Percentiles rank a stretch among this genome's conserved stretches.
Conservation (phyloP, 345 rosid species). For the Pseudoturritis turrita region DNA sequence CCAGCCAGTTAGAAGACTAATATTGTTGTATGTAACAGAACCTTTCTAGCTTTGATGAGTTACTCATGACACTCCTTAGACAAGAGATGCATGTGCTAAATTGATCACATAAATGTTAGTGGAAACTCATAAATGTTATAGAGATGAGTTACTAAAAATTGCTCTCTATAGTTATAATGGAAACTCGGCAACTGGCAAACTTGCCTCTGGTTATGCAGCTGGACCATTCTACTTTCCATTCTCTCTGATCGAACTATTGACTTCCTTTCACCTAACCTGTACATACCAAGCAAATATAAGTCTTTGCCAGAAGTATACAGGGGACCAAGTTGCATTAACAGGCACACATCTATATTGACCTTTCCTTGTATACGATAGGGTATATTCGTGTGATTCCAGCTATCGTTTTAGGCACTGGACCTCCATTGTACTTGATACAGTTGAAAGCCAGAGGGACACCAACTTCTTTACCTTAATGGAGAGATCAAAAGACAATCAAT, state of each 20-base stretch:
- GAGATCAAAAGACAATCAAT: conserved; percentile 22
- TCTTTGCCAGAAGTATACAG: background rate
- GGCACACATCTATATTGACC: conserved; percentile 38
- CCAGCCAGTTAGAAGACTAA: background rate
- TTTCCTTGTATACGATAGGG: conserved; percentile 88
- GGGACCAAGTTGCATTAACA: conserved; percentile 17
- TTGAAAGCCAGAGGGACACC: conserved; percentile 76
- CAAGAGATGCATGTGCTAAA: conserved; percentile 9
- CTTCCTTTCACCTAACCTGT: conserved; percentile 55
- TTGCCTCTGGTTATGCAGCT: conserved; percentile 45
- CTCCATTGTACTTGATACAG: conserved; percentile 88
- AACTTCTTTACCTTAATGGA: conserved; percentile 56
- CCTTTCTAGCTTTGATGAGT: conserved; percentile 9
- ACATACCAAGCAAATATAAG: conserved; percentile 9
- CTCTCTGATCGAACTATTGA: conserved; percentile 84
- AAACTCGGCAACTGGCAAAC: background rate
- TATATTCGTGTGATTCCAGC: conserved; percentile 86
- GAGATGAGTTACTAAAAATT: conserved; percentile 2
- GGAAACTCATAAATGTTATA: too few species aligned
- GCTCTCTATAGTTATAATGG: background rate
- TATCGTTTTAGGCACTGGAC: conserved; percentile 71
- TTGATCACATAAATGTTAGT: conserved; percentile 1
- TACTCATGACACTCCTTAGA: background rate
- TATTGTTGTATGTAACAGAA: background rate
- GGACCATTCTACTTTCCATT: conserved; percentile 58